Evolutionary conservation across 352 stramenopile species (phyloP).

Genomic region (Pythium scleroteichum): DNA sequence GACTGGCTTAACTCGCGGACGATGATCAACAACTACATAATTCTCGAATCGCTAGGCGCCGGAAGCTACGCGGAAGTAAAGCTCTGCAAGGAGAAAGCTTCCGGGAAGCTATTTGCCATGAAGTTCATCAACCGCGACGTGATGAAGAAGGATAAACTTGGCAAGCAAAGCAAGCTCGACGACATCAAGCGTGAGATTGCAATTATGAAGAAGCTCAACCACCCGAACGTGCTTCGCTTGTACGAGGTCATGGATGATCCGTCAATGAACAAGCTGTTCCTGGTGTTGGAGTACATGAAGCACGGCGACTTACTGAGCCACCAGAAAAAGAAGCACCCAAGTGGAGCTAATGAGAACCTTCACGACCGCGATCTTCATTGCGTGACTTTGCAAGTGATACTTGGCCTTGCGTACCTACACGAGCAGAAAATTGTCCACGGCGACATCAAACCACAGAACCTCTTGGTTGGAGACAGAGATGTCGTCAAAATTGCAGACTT

Average conservation of each 20-base stretch:
- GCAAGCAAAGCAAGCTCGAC: conserved; percentile 77
- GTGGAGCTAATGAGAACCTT: conserved; percentile 41
- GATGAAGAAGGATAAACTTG: conserved; percentile 84
- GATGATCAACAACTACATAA: conserved; percentile 95
- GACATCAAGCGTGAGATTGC: conserved; percentile 95
- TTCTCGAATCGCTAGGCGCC: conserved; percentile 81
- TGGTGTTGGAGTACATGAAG: conserved; percentile 97
- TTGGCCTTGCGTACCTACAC: conserved; percentile 89
- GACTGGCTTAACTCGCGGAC: conserved; percentile 84
- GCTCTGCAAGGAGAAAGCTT: conserved; percentile 83
- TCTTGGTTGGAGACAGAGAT: conserved; percentile 85
- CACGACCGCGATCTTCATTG: conserved; percentile 74
- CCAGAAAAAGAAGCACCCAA: conserved; percentile 67
- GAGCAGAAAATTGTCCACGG: conserved; percentile 85
- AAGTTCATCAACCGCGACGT: conserved; percentile 89
- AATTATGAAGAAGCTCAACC: conserved; percentile 97
- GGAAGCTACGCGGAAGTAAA: conserved; percentile 92
- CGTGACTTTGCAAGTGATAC: conserved; percentile 71
- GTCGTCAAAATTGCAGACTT: conserved; percentile 93
- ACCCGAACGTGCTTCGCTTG: conserved; percentile 93
- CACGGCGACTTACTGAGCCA: conserved; percentile 72
- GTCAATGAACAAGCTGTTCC: conserved; percentile 93
- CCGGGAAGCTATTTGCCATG: conserved; percentile 77
- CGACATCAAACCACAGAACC: conserved; percentile 88
- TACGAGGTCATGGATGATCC: conserved; percentile 97